Conservation (phyloP, 768 basidiomycete genomes). For the Mycena epipterygia region DNA sequence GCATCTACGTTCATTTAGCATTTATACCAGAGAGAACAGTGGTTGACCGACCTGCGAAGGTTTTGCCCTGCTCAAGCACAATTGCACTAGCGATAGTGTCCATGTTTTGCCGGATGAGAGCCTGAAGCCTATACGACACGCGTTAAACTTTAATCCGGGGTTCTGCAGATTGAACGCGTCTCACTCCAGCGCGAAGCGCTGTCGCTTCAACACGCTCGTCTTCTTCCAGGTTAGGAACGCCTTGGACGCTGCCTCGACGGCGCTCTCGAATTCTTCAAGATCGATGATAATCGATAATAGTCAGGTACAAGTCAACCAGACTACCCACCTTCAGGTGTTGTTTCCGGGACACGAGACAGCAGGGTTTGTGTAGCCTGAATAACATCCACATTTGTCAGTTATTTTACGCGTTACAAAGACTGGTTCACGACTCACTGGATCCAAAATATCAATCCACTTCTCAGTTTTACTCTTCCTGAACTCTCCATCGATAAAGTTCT, state of each 20-base stretch:
- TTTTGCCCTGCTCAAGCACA: conserved; percentile 97
- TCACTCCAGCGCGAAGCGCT: conserved; percentile 91
- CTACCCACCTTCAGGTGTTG: conserved; percentile 58
- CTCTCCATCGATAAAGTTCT: conserved; percentile 93
- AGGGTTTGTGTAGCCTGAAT: conserved; percentile 89
- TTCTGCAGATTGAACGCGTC: conserved; percentile 37
- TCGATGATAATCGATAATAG: conserved; percentile 26
- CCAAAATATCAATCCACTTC: conserved; percentile 88
- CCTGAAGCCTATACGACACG: conserved; percentile 66
- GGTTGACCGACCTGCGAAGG: conserved; percentile 71
- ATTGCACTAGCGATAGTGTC: conserved; percentile 91
- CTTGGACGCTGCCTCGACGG: conserved; percentile 87
- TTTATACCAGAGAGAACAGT: background rate
- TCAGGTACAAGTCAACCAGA: background rate
- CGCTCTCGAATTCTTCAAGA: conserved; percentile 81
- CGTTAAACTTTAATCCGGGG: background rate
- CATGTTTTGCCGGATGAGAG: conserved; percentile 85
- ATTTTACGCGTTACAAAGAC: background rate
- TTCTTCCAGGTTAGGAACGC: conserved; percentile 93
- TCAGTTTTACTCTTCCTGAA: conserved; percentile 85
- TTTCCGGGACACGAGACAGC: conserved; percentile 91
- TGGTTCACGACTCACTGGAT: conserved; percentile 74
- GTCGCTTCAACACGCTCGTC: conserved; percentile 87
- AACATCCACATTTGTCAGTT: background rate
- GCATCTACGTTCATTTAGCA: conserved; percentile 70